Evolutionary conservation across 2,329 filamentous ascomycete genomes (phyloP), one percentile per base, ranked within the genome.

Genomic region (Chaetomium sp.): DNA sequence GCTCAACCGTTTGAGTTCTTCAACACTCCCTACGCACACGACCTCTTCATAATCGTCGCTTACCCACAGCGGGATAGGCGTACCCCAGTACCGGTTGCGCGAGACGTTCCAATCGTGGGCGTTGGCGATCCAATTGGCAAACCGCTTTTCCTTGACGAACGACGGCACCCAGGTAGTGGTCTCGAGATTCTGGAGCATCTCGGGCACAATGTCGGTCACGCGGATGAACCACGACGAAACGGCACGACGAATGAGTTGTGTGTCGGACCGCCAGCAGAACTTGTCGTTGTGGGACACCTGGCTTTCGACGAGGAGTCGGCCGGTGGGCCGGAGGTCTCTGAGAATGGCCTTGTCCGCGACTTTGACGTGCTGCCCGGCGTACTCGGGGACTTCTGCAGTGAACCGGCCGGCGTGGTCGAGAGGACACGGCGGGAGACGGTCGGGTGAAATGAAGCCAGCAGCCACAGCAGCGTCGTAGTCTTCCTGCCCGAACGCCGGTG

Each of bases 151-250:
- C 71, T 96, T 96, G 59, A 96, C 91, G 64, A 89, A 88, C 1
- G 80, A 84, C 1, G 92, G 92, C 1, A 95, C 90, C 92, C 92
- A 97, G 68, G 95, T 88, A 6, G 91, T 94, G 11, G 82, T 80
- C 67, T 95, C 86, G 57, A 96, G 91, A 62, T 92, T 94, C 65
- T 89, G 78, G n/a, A 96, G 77, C 86, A 96, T 92, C 61, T 91
- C 76, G 1, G 91, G 90, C 50, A 96, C 84, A 63, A 91, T 87
- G 56, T 88, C 82, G 14, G 86, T 82, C 46, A 96, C 89, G 70
- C 89, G 89, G 66, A 97, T 87, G 69, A 96, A 96, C 92, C 92
- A 97, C 0, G 91, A 90, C 7, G 91, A 89, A n/a, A 96, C 90
- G 27, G 92, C 90, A 61, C 88, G 84, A 73, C 95, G 94, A 65